A percentile compares a stretch with the other conserved stretches of the same genome.
phyloP scores from a whole-genome alignment of 805 yeast species.

The Cyberlindnera saturnus region DNA sequence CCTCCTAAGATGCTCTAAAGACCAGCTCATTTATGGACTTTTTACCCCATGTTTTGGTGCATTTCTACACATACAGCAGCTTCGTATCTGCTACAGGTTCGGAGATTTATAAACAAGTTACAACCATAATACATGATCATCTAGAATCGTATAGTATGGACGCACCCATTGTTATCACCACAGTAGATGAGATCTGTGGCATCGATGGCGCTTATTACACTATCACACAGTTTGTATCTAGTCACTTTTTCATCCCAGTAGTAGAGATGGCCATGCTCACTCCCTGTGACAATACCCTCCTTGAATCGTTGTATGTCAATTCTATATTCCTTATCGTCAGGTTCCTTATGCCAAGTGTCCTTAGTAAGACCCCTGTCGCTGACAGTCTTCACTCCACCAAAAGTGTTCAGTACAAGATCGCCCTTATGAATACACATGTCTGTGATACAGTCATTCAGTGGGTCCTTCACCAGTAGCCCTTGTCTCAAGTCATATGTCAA shows the following conservation, averaged over 20 bases:
- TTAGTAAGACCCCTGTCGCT: not conserved
- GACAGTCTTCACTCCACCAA: not conserved
- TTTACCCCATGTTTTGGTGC: too few relatives aligned
- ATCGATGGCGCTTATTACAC: not conserved
- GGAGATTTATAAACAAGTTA: too few relatives aligned
- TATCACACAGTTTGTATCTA: not conserved
- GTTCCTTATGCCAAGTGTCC: not conserved
- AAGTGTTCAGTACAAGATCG: not conserved
- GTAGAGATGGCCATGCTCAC: constrained; percentile 9
- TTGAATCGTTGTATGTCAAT: not conserved
- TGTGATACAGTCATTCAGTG: constrained; percentile 6
- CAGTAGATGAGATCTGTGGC: too few relatives aligned
- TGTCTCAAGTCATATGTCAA: constrained; percentile 18
- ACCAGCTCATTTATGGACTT: too few relatives aligned
- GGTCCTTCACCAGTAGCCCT: constrained; percentile 10
- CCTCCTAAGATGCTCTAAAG: too few relatives aligned
- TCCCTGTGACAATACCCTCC: constrained; percentile 2
- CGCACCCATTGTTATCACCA: too few relatives aligned
- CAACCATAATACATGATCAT: too few relatives aligned
- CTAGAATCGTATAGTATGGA: not conserved
- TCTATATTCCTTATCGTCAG: not conserved
- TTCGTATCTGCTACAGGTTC: too few relatives aligned
- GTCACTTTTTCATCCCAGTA: not conserved
- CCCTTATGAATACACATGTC: constrained; percentile 1
- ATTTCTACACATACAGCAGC: too few relatives aligned